Evolutionary conservation across 768 basidiomycete species (phyloP), one percentile per base, ranked within the genome.

Genomic region (Naematelia aurantialba): DNA sequence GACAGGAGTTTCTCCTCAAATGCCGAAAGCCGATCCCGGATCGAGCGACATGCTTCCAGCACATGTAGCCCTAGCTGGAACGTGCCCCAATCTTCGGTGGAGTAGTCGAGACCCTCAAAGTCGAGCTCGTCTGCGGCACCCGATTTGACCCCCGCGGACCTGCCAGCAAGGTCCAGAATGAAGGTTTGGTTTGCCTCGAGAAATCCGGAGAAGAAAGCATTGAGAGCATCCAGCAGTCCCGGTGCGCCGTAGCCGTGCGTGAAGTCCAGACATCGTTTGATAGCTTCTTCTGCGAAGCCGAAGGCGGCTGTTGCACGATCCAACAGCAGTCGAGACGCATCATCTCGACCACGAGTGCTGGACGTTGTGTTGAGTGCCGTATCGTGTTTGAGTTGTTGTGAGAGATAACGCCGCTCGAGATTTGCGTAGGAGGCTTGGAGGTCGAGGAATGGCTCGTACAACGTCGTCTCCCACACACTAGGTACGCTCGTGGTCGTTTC

Each of bases 361-460:
- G 45, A 27, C 1, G 60, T 53, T 1, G 60, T 47, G 19, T 24
- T 53, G 24, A 68, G 51, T 2, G 63, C 22, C 8, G 66, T 21
- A 26, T 73, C 68, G 17, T 49, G 52, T 11, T 59, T 47, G 27
- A 73, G 57, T 13, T 58, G 50, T 44, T 69, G 56, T 8, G 62
- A 83, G 55, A 98, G 78, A 52, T 85, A 81, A 5, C 85, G 83
- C 31, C 83, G 81, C 76, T 99, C 96, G 30, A 96, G 80, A 1
- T 81, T 78, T 0, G 84, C 83, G 75, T 97, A 97, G 56, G 93
- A 88, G 17, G 84, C 80, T 67, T 98, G 94, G 61, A 87, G 87
- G 67, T 93, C 89, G 24, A 94, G 81, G 79, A 97, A 98, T 1
- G 94, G 91, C 72, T 93, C 91, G 73, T 92, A 96, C 14, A 99